A percentile compares a stretch with the other conserved stretches of the same genome.
These are phyloP conservation scores for Exophiala calicioides DNA, from an alignment of 2,329 filamentous ascomycete species.

Conservation along the genomic window DNA sequence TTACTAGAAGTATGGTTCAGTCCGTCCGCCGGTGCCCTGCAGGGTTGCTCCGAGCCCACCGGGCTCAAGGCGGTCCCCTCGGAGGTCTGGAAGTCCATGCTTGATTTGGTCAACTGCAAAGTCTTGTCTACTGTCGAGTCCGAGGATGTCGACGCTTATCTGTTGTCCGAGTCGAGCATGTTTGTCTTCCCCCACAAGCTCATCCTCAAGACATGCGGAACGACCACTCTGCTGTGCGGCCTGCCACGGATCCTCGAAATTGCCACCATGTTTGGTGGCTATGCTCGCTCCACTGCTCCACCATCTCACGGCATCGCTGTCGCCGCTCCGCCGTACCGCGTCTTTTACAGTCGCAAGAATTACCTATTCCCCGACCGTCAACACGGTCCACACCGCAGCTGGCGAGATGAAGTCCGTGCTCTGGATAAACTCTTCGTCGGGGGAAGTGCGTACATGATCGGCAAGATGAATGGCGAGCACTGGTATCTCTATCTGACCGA, in stretches of 20 bases:
- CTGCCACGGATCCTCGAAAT: slow-evolving; percentile 91
- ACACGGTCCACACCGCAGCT: slow-evolving; percentile 91
- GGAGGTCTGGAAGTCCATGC: slow-evolving; percentile 92
- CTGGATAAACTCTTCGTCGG: slow-evolving; percentile 88
- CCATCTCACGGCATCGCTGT: slow-evolving; percentile 67
- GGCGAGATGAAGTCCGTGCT: slow-evolving; percentile 92
- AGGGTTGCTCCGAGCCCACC: slow-evolving; percentile 67
- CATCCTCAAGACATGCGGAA: slow-evolving; percentile 97
- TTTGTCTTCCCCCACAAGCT: slow-evolving; percentile 99
- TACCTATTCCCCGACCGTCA: slow-evolving; percentile 95
- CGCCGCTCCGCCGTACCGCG: slow-evolving; percentile 85
- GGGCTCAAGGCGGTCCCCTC: slow-evolving; percentile 83
- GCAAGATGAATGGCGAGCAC: slow-evolving; percentile 99
- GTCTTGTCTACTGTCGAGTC: slow-evolving; percentile 92
- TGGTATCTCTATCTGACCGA: slow-evolving; percentile 98
- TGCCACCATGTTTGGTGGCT: slow-evolving; percentile 83
- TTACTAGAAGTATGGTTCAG: slow-evolving; percentile 98
- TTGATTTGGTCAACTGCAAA: slow-evolving; percentile 98
- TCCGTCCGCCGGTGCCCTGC: slow-evolving; percentile 71
- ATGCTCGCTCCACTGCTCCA: slow-evolving; percentile 73
- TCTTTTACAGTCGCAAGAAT: slow-evolving; percentile 99
- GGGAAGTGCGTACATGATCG: slow-evolving; percentile 98
- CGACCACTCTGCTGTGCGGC: slow-evolving; percentile 87
- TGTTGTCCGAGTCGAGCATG: slow-evolving; percentile 99
- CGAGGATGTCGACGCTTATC: slow-evolving; percentile 91